Percentiles rank a stretch among this genome's conserved stretches.
These are phyloP conservation scores for Hyphopichia homilentoma DNA, from an alignment of 805 yeast genomes.

Conservation along the genomic window DNA sequence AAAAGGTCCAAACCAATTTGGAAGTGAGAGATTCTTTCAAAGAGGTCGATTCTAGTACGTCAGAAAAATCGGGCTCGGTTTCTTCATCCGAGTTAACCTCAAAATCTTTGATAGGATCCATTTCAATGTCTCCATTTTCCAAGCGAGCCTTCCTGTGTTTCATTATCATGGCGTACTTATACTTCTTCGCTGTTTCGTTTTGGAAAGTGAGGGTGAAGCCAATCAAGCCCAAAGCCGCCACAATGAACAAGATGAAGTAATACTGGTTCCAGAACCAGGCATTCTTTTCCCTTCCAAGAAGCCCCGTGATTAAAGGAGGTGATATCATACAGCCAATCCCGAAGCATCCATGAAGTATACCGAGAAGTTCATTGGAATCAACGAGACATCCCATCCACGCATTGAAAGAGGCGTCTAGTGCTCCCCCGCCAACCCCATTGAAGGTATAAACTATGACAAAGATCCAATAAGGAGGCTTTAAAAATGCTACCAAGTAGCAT, in stretches of 20 bases:
- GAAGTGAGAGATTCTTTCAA: slow-evolving; percentile 32
- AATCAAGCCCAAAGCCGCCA: slow-evolving; percentile 21
- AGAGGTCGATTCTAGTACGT: slow-evolving; percentile 13
- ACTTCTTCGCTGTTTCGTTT: slow-evolving; percentile 45
- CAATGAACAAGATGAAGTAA: slow-evolving; percentile 32
- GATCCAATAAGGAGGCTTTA: slow-evolving; percentile 39
- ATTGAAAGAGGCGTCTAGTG: slow-evolving; percentile 53
- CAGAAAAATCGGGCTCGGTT: neutral
- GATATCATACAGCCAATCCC: slow-evolving; percentile 53
- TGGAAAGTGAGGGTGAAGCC: slow-evolving; percentile 26
- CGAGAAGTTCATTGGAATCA: slow-evolving; percentile 48
- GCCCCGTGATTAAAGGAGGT: slow-evolving; percentile 41
- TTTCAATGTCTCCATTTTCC: neutral
- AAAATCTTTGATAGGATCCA: slow-evolving; percentile 6
- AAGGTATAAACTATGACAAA: slow-evolving; percentile 37
- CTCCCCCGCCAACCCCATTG: slow-evolving; percentile 55
- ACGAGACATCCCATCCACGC: slow-evolving; percentile 48
- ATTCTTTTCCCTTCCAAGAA: slow-evolving; percentile 32
- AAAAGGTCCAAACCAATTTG: slow-evolving; percentile 35
- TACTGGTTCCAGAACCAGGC: slow-evolving; percentile 49
- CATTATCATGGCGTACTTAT: slow-evolving; percentile 21
- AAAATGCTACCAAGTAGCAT: slow-evolving; percentile 36
- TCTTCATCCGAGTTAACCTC: slow-evolving; percentile 4
- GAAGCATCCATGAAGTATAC: slow-evolving; percentile 49
- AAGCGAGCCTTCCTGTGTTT: slow-evolving; percentile 5